Evolutionary conservation across 352 stramenopile genomes (phyloP), one percentile per base, ranked within the genome.

Genomic region (Phytophthora palmivora): DNA sequence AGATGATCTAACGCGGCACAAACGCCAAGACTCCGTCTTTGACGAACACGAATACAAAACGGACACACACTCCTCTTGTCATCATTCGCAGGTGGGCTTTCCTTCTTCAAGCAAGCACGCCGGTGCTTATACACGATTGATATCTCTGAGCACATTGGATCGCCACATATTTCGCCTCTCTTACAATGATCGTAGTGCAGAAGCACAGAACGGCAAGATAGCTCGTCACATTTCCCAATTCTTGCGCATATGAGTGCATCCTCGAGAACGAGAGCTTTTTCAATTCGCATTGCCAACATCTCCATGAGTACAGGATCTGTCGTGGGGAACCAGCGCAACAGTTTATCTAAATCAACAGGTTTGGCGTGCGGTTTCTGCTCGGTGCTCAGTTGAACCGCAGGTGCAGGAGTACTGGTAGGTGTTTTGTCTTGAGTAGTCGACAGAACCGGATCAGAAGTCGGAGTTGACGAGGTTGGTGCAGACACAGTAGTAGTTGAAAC

Each of bases 31-130:
- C 49, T 74, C 30, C 70, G 62, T 44, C 74, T 44, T 59, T 79
- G 66, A 1, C 44, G 51, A 39, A 82, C 72, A 24, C 71, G 70
- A 57, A 81, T 65, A 44, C 76, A 85, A 67, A 85, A 79, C 14
- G 73, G 70, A 48, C 76, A 81, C 42, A 67, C 49, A 10, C 39
- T 34, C 39, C 24, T 47, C 38, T 66, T 70, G n/a, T 16, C 49
- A 44, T 64, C 46, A 21, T 5, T 32, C 18, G 41, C n/a, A 24
- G 39, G 11, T 2, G 61, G 8, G 34, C 21, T 58, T 14, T 61
- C 42, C 32, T 69, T 74, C 39, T 60, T 63, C 12, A 44, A 34
- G 34, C 76, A 85, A 32, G 26, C 36, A n/a, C 64, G 59, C 3
- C 62, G 47, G 53, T 85, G 76, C 12, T 26, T 32, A 39, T 67